phyloP scores from a whole-genome alignment of 257 asterid genomes.

The Solanum appendiculatum region DNA sequence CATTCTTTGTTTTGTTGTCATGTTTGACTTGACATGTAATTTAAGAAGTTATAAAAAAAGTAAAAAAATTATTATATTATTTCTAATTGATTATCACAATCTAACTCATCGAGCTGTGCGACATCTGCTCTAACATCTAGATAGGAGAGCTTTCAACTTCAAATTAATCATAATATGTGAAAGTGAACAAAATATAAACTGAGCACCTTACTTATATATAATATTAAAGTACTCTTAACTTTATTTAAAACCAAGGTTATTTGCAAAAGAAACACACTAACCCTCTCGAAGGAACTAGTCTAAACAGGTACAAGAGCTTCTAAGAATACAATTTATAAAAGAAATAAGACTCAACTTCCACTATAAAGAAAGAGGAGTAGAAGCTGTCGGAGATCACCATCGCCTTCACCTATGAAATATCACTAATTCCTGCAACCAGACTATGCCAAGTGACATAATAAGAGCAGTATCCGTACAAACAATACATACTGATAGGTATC shows the following conservation, averaged over 20 bases:
- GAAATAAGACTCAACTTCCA: not conserved
- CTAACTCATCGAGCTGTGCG: fast-evolving
- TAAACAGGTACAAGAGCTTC: not conserved
- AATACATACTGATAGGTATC: too few species aligned
- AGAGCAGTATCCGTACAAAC: too few species aligned
- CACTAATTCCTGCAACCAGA: too few species aligned
- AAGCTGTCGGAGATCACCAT: not conserved
- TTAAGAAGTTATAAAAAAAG: too few species aligned
- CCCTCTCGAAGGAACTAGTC: not conserved
- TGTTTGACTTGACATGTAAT: too few species aligned
- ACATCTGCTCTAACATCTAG: too few species aligned
- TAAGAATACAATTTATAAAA: not conserved
- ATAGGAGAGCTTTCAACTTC: not conserved
- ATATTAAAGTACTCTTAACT: not conserved
- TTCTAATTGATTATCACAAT: too few species aligned
- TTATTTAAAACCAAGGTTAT: too few species aligned
- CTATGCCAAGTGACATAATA: not conserved
- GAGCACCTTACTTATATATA: not conserved
- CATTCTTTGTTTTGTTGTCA: too few species aligned
- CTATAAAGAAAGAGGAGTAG: too few species aligned
- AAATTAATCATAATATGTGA: not conserved
- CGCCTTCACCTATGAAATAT: not conserved
- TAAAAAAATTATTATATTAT: too few species aligned
- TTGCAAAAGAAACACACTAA: not conserved
- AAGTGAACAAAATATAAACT: not conserved